Conservation (phyloP, 257 asterid genomes). For the Parsonsia alboflavescens region DNA sequence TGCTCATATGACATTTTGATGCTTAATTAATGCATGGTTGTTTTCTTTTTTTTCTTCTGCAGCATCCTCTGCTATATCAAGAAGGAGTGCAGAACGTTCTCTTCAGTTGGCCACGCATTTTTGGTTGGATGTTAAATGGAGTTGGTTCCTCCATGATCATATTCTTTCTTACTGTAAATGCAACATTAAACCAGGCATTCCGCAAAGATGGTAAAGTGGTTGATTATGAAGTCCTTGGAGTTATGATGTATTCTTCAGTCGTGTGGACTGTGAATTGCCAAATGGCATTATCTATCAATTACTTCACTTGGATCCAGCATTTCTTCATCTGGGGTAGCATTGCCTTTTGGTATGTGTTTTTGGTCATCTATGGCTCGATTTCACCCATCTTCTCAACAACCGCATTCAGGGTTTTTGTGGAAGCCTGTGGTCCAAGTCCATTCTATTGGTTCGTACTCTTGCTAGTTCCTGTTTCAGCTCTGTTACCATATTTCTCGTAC, state of each 20-base stretch:
- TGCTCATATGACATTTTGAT: not conserved
- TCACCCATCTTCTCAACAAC: slow-evolving; percentile 58
- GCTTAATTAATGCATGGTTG: not conserved
- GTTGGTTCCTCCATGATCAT: slow-evolving; percentile 61
- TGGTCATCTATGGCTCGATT: slow-evolving; percentile 57
- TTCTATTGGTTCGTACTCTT: slow-evolving; percentile 67
- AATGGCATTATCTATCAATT: slow-evolving; percentile 84
- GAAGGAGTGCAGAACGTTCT: slow-evolving; percentile 73
- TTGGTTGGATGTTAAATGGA: slow-evolving; percentile 92
- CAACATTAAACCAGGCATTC: slow-evolving; percentile 54
- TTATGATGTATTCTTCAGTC: slow-evolving; percentile 73
- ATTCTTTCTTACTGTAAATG: slow-evolving; percentile 64
- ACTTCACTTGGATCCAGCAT: slow-evolving; percentile 96
- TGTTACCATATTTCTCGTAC: slow-evolving; percentile 61
- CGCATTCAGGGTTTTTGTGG: slow-evolving; percentile 61
- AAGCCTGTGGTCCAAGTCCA: slow-evolving; percentile 80
- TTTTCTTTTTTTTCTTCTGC: slow-evolving; percentile 12
- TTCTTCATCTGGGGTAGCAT: slow-evolving; percentile 94
- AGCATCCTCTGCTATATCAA: slow-evolving; percentile 70
- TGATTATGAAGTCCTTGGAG: slow-evolving; percentile 70
- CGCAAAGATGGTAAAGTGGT: slow-evolving; percentile 63
- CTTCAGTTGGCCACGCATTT: slow-evolving; percentile 84
- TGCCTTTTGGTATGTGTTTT: slow-evolving; percentile 64
- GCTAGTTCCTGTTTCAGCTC: slow-evolving; percentile 49
- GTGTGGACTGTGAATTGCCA: slow-evolving; percentile 97